phyloP scores from a whole-genome alignment of 2,329 filamentous ascomycete genomes.

The Phialophora expanda region DNA sequence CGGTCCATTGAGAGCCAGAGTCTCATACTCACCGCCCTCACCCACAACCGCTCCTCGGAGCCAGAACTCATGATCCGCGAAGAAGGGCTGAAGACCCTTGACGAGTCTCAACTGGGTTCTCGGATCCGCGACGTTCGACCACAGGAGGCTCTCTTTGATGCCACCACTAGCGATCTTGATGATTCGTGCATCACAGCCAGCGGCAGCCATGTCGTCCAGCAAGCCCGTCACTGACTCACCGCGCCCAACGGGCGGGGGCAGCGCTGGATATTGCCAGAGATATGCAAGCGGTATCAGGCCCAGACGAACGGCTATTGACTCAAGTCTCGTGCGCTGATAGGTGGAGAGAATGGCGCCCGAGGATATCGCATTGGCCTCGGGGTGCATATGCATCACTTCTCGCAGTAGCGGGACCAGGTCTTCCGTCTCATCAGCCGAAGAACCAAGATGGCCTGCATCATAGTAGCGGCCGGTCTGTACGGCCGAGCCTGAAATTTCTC shows the following conservation, averaged over 20 bases:
- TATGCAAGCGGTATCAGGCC: constrained; percentile 82
- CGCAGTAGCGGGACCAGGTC: constrained; percentile 77
- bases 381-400: constrained; percentile 70
- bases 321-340: constrained; percentile 94
- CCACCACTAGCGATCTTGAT: constrained; percentile 94
- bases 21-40: constrained; percentile 97
- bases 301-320: constrained; percentile 85
- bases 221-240: constrained; percentile 54
- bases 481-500: constrained; percentile 73
- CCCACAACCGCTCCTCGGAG: constrained; percentile 76
- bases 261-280: constrained; percentile 85
- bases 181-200: constrained; percentile 83
- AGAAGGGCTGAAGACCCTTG: constrained; percentile 64
- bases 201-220: constrained; percentile 78
- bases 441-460: constrained; percentile 39
- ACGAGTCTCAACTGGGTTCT: constrained; percentile 55
- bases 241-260: constrained; percentile 59
- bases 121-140: constrained; percentile 73
- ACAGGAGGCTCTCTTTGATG: constrained; percentile 78
- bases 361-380: constrained; percentile 81
- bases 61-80: constrained; percentile 50
- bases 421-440: constrained; percentile 78
- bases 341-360: constrained; percentile 92
- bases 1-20: constrained; percentile 83
- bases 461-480: constrained; percentile 77